phyloP scores from a whole-genome alignment of 148 eudicot genomes.

The Salicornia ramosissima region DNA sequence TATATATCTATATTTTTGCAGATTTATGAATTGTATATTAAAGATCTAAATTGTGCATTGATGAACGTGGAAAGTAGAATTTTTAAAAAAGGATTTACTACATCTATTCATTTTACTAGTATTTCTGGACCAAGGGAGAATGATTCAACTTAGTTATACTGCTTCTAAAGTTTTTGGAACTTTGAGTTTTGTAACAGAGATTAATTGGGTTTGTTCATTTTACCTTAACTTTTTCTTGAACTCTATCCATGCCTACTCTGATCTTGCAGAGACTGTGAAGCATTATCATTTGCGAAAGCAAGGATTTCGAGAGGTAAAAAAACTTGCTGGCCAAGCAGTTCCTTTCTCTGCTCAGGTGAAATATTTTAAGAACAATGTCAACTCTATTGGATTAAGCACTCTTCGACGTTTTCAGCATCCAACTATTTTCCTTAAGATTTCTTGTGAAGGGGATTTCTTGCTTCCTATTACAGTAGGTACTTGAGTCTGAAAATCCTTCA shows the following conservation, averaged over 20 bases:
- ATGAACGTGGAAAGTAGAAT: no score
- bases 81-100: no score
- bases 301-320: conserved; percentile 47
- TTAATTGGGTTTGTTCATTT: no score
- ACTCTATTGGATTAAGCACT: conserved; percentile 46
- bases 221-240: no score
- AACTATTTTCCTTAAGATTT: conserved; percentile 70
- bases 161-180: background rate
- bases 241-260: conserved; percentile 1
- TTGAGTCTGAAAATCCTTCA: conserved; percentile 8
- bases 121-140: background rate
- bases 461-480: conserved; percentile 75
- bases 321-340: conserved; percentile 27
- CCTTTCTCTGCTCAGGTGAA: conserved; percentile 35
- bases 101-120: no score
- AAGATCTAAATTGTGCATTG: no score
- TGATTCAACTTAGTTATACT: background rate
- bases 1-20: no score
- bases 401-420: conserved; percentile 60
- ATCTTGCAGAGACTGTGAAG: conserved; percentile 53
- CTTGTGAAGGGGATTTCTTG: conserved; percentile 74
- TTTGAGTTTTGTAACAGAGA: background rate
- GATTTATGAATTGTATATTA: no score
- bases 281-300: conserved; percentile 53
- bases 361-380: conserved; percentile 30